Evolutionary conservation across 306 rosid species (phyloP).

Genomic region (Citrullus colocynthis): DNA sequence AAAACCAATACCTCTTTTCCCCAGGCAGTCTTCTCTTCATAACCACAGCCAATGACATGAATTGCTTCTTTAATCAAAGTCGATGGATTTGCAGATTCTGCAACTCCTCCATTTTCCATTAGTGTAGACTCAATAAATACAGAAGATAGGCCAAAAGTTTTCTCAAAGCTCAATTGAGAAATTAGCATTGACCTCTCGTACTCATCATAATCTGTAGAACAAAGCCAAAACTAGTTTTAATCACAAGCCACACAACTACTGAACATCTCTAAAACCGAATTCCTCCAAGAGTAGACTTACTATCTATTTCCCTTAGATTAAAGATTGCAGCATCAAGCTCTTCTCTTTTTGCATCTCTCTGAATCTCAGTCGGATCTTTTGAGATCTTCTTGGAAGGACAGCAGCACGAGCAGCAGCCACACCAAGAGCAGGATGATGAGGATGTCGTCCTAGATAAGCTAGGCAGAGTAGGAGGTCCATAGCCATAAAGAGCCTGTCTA

Average conservation of each 20-base stretch:
- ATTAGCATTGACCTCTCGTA: conserved; percentile 95
- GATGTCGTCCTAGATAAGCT: conserved; percentile 48
- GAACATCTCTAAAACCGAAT: neutral
- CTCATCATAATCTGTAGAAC: conserved; percentile 70
- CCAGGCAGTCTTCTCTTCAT: conserved; percentile 97
- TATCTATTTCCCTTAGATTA: conserved; percentile 82
- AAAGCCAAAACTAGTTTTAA: conserved; percentile 2
- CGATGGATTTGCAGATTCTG: conserved; percentile 69
- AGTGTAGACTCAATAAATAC: conserved; percentile 92
- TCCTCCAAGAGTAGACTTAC: conserved; percentile 29
- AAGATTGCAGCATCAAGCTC: conserved; percentile 97
- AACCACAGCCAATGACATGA: conserved; percentile 91
- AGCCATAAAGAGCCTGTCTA: conserved; percentile 96
- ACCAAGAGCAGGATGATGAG: conserved; percentile 54
- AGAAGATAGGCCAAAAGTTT: conserved; percentile 86
- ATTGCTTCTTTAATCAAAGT: conserved; percentile 87
- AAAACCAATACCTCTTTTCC: conserved; percentile 76
- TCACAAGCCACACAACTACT: neutral
- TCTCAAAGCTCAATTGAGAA: conserved; percentile 92
- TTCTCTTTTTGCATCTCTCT: conserved; percentile 72
- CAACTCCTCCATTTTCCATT: conserved; percentile 93
- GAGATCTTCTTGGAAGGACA: conserved; percentile 68
- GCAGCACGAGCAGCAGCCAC: conserved; percentile 66
- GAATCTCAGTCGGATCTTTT: conserved; percentile 59
- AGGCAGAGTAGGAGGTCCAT: conserved; percentile 85